Evolutionary conservation across 768 basidiomycete species (phyloP), one percentile per base, ranked within the genome.

Genomic region (Calocera cornea): DNA sequence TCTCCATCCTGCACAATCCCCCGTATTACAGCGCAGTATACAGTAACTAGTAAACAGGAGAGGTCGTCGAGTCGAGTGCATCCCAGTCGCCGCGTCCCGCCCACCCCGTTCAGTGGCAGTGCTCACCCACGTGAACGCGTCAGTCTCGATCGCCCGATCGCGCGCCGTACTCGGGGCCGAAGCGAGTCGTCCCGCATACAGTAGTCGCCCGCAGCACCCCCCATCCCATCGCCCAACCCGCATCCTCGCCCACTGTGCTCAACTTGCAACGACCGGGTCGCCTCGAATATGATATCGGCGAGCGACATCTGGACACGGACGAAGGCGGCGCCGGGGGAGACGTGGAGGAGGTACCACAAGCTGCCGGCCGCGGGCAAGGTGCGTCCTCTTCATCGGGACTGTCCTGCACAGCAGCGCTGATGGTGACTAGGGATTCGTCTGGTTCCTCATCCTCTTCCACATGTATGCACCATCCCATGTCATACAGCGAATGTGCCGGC

Each of bases 281-380:
- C 2, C 3, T 2, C 7, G 36, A 38, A 38, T 5, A 38, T 38
- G 36, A 19, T 60, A 60, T 60, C 31, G 19, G 27, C 54, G 31
- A 60, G 54, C 31, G 54, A 60, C 19, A 14, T 60, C 14, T 60
- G 54, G 54, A 8, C 2, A 8, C 14, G 27, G 31, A 22, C 22
- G 27, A 60, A 33, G 27, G 31, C 14, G 10, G 54, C 54, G 27
- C 54, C 54, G 31, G 54, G 54, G 27, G 54, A 60, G 54, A 19
- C 16, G 54, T 60, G 54, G 54, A 60, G 54, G 54, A 14, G 81
- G 31, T 88, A 87, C 71, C 77, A 74, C 67, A 80, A 75, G 50
- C 78, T 89, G 14, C 80, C 80, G 69, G 63, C 81, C 63, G 76
- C 78, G 67, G 84, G 82, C 69, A 89, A 89, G 81, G 87, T 83